A percentile compares a stretch with the other conserved stretches of the same genome.
Evolutionary conservation across 208 protist genomes (phyloP).

Genomic region (Leishmania tropica): DNA sequence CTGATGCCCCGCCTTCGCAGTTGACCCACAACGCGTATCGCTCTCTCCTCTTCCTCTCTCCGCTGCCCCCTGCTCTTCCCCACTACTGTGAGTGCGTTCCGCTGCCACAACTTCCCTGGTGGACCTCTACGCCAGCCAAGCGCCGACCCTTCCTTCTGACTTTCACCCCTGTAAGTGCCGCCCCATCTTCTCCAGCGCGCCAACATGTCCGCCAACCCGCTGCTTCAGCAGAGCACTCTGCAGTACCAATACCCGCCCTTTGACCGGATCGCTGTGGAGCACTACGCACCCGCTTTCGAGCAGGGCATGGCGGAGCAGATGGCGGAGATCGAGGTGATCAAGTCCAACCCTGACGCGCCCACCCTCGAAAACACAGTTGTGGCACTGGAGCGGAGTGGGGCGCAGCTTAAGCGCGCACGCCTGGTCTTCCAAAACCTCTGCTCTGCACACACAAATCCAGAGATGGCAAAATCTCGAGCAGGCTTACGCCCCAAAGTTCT

Average conservation of each 20-base stretch:
- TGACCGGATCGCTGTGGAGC: constrained; percentile 44
- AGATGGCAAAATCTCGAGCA: constrained; percentile 51
- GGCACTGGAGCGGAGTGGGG: constrained; percentile 43
- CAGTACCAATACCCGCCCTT: constrained; percentile 48
- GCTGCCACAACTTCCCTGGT: not conserved
- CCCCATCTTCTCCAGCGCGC: not conserved
- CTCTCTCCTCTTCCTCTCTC: not conserved
- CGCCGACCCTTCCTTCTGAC: not conserved
- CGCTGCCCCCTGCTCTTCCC: not conserved
- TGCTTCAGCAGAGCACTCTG: constrained; percentile 46
- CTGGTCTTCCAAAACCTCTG: constrained; percentile 47
- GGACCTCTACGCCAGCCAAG: not conserved
- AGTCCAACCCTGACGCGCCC: constrained; percentile 19
- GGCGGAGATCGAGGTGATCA: constrained; percentile 42
- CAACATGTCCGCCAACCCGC: constrained; percentile 37
- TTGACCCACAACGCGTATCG: not conserved
- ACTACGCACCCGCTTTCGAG: constrained; percentile 63
- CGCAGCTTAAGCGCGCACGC: constrained; percentile 23
- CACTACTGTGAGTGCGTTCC: not conserved
- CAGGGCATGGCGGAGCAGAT: constrained; percentile 50
- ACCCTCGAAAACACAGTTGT: constrained; percentile 65
- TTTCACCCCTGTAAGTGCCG: not conserved
- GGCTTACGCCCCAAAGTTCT: constrained; percentile 40
- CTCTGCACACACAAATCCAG: constrained; percentile 40
- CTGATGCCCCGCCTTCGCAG: not conserved